A percentile compares a stretch with the other conserved stretches of the same genome.
These are phyloP conservation scores for Skeletonema marinoi DNA, from an alignment of 108 stramenopile species.

Conservation along the genomic window DNA sequence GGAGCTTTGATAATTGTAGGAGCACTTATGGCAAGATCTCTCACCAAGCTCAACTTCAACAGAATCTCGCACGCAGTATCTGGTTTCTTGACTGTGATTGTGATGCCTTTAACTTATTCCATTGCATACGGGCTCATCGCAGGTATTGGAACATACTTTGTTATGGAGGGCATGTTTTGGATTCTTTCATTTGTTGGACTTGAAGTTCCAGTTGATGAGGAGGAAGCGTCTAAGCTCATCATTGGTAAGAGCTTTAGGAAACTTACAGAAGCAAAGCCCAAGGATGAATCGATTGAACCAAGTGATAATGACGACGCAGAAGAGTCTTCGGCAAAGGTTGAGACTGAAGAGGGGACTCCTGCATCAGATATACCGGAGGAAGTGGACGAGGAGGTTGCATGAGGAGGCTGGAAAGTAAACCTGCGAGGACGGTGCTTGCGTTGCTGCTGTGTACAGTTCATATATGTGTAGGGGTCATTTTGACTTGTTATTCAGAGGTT, in stretches of 20 bases:
- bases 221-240: not conserved
- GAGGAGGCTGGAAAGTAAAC: not conserved
- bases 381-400: not conserved
- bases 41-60: constrained; percentile 75
- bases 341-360: not conserved
- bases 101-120: constrained; percentile 86
- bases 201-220: constrained; percentile 24
- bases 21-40: constrained; percentile 63
- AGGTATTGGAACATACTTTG: constrained; percentile 47
- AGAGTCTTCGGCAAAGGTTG: no score
- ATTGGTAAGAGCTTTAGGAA: not conserved
- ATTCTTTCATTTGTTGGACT: constrained; percentile 44
- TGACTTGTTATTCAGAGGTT: no score
- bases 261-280: not conserved
- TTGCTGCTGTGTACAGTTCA: not conserved
- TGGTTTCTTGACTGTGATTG: constrained; percentile 82
- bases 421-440: not conserved
- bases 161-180: constrained; percentile 33
- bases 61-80: constrained; percentile 66
- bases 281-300: not conserved
- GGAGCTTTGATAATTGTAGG: constrained; percentile 82
- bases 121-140: constrained; percentile 83
- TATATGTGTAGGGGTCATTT: not conserved
- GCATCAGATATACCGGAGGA: not conserved
- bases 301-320: not conserved